Percentiles rank a stretch among this genome's conserved stretches.
Evolutionary conservation across 2,329 filamentous ascomycete genomes (phyloP).

Genomic region (Exophiala alcalophila): DNA sequence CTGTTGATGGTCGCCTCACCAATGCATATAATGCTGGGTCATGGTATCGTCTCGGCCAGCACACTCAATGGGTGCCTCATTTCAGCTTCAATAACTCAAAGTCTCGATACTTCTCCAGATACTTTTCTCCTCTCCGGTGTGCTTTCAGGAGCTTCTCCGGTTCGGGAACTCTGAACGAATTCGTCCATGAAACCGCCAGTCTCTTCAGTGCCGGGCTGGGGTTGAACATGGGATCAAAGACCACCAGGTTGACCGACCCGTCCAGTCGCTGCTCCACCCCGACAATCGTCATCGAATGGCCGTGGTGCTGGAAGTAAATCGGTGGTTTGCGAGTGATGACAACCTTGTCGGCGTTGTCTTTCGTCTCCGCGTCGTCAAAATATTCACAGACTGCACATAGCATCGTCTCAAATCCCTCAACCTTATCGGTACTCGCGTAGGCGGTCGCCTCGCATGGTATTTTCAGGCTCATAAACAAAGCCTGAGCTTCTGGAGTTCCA

Average conservation of each 20-base stretch:
- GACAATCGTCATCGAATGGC: slow-evolving; percentile 87
- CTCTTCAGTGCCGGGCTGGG: slow-evolving; percentile 63
- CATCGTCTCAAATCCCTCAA: slow-evolving; percentile 49
- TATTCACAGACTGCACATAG: slow-evolving; percentile 74
- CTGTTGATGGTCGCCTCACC: no score
- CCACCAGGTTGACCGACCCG: slow-evolving; percentile 65
- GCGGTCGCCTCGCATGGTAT: slow-evolving; percentile 67
- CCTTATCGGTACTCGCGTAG: slow-evolving; percentile 49
- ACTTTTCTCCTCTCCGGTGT: slow-evolving; percentile 68
- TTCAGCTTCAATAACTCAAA: slow-evolving; percentile 74
- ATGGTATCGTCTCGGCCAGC: no score
- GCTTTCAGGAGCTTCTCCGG: slow-evolving; percentile 61
- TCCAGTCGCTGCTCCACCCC: slow-evolving; percentile 70
- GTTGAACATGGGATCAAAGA: slow-evolving; percentile 83
- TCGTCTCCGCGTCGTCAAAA: slow-evolving; percentile 54
- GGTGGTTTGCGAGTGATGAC: slow-evolving; percentile 70
- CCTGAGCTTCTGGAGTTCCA: slow-evolving; percentile 86
- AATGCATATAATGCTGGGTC: no score
- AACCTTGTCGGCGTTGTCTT: slow-evolving; percentile 59
- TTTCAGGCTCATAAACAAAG: slow-evolving; percentile 67
- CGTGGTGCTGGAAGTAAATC: slow-evolving; percentile 84
- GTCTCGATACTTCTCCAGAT: slow-evolving; percentile 67
- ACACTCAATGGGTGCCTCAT: slow-evolving; percentile 2
- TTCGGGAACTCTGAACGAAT: slow-evolving; percentile 42
- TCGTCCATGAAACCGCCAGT: slow-evolving; percentile 42